Evolutionary conservation across 75 land plant genomes (phyloP), one percentile per base, ranked within the genome.

Genomic region (Adiantum capillusveneris): DNA sequence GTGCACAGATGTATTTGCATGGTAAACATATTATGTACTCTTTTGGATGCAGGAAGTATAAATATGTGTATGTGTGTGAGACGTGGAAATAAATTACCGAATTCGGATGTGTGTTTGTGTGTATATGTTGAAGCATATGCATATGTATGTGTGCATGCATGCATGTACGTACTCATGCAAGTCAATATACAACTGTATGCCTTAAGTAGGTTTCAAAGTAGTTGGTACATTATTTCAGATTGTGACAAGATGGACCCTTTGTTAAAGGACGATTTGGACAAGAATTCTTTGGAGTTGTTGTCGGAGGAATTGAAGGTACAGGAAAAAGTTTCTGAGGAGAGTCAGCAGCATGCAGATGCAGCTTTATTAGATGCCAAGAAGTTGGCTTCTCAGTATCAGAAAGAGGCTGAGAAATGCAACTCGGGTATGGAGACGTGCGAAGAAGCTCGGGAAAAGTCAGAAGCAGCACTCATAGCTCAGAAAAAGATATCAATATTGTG

Each of bases 201-300:
- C 14, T 9, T 41, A 9, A 41, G 43, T 14, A 9, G 43, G 43
- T 9, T 41, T 41, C 14, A 14, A 41, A 41, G 9, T 9, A 41
- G 43, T 41, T 9, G 9, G 12, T 14, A 41, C 14, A 14, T 41
- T 41, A 41, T 9, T 41, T 41, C 83, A 88, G 89, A 80, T 66
- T 85, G 94, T 60, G 75, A 48, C 25, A 88, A 82, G 63, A 14
- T 41, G 9, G 43, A 41, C 14, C 43, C 43, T 9, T 14, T 41
- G 43, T 78, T 56, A 37, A 83, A 88, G 14, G 43, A 41, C 12
- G 43, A 41, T 41, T 9, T 41, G 43, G 43, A 41, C 43, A 41
- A 41, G 43, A 41, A 9, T 9, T 41, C 43, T 9, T 14, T 41
- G 43, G 43, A 41, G 43, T 41, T 41, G 14, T 14, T 41, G 43